phyloP scores from a whole-genome alignment of 257 asterid species.

The Leonotis leonurus region DNA sequence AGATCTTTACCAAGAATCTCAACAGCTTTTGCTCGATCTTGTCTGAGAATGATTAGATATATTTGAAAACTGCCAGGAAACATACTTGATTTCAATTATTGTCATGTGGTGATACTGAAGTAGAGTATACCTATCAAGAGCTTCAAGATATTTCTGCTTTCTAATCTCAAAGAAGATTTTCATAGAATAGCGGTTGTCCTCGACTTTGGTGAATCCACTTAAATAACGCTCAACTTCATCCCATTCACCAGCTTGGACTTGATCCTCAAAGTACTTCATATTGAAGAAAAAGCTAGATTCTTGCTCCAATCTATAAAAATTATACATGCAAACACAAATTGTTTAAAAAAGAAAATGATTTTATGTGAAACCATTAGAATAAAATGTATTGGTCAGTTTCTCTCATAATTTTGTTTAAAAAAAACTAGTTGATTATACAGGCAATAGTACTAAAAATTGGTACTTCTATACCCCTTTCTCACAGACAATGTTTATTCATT shows the following conservation, averaged over 20 bases:
- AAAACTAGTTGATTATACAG: background rate
- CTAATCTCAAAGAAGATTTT: constrained; percentile 97
- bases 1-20: constrained; percentile 97
- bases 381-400: background rate
- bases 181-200: constrained; percentile 98
- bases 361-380: background rate
- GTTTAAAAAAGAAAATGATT: background rate
- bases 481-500: background rate
- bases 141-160: constrained; percentile 98
- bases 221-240: constrained; percentile 92
- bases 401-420: background rate
- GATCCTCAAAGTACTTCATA: constrained; percentile 96
- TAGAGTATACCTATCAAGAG: constrained; percentile 70
- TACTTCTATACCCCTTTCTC: background rate
- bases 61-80: constrained; percentile 2
- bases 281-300: constrained; percentile 97
- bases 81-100: constrained; percentile 3
- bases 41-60: constrained; percentile 37
- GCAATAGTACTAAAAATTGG: background rate
- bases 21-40: constrained; percentile 92
- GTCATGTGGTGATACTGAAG: background rate
- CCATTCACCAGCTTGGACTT: constrained; percentile 99
- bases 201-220: constrained; percentile 95
- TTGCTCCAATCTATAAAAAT: constrained; percentile 72
- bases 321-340: background rate